Conservation (phyloP, 768 basidiomycete species). For the Boletellus sp. region DNA sequence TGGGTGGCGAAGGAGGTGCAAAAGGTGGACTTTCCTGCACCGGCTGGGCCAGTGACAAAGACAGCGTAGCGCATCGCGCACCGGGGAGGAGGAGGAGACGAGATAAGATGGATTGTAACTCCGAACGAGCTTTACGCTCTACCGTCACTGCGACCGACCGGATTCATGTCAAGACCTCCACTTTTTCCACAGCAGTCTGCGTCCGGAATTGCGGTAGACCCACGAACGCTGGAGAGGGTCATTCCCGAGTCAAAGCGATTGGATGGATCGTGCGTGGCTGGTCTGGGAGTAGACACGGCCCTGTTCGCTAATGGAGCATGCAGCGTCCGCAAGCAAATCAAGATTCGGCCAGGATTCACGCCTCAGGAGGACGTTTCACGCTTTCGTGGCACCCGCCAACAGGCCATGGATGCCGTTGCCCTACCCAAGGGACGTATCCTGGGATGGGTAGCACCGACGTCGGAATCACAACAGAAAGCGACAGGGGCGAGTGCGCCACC, state of each 20-base stretch:
- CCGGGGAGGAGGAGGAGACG: slow-evolving; percentile 2
- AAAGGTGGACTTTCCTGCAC: slow-evolving; percentile 97
- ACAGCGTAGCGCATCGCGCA: slow-evolving; percentile 79
- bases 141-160: neutral
- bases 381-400: slow-evolving; percentile 76
- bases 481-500: slow-evolving; percentile 33
- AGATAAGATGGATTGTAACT: slow-evolving; percentile 29
- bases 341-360: slow-evolving; percentile 89
- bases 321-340: slow-evolving; percentile 83
- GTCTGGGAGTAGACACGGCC: slow-evolving; percentile 4
- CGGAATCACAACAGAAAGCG: slow-evolving; percentile 33
- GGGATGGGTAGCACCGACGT: slow-evolving; percentile 69
- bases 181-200: slow-evolving; percentile 65
- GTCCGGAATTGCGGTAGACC: slow-evolving; percentile 83
- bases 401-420: slow-evolving; percentile 59
- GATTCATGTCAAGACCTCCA: slow-evolving; percentile 69
- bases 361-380: slow-evolving; percentile 91
- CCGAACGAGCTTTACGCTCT: slow-evolving; percentile 12
- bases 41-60: slow-evolving; percentile 92
- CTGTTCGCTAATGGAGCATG: slow-evolving; percentile 7
- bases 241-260: slow-evolving; percentile 78
- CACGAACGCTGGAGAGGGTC: slow-evolving; percentile 80
- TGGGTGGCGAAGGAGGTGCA: slow-evolving; percentile 86
- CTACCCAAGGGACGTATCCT: slow-evolving; percentile 79
- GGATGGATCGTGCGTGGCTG: slow-evolving; percentile 71